Evolutionary conservation across 164 flowering plant species (phyloP).

Genomic region (Platanus orientalis): DNA sequence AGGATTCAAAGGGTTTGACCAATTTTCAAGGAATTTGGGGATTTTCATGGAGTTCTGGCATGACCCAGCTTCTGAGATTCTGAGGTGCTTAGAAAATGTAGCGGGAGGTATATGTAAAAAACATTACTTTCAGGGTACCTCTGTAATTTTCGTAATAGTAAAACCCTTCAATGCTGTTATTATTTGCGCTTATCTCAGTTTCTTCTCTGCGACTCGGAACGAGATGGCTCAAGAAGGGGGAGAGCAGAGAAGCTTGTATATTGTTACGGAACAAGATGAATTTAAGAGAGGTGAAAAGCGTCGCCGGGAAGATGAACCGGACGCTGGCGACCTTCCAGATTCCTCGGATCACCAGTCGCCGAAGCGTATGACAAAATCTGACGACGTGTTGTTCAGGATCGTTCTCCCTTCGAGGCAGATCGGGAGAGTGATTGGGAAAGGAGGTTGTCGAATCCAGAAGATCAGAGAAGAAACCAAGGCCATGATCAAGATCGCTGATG

Average conservation of each 20-base stretch:
- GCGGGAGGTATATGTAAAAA: too few species aligned
- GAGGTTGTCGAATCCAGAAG: slow-evolving; percentile 64
- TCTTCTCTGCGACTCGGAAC: too few species aligned
- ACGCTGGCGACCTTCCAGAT: slow-evolving; percentile 6
- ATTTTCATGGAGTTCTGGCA: too few species aligned
- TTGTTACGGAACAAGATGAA: slow-evolving; percentile 4
- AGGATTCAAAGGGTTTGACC: slow-evolving; percentile 1
- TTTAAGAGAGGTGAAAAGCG: slow-evolving; percentile 32
- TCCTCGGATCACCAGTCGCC: slow-evolving; percentile 21
- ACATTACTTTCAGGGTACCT: too few species aligned
- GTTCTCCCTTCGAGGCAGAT: slow-evolving; percentile 78
- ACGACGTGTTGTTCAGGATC: slow-evolving; percentile 64
- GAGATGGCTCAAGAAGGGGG: not conserved
- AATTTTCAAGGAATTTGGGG: too few species aligned
- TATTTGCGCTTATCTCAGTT: too few species aligned
- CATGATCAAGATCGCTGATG: slow-evolving; percentile 78
- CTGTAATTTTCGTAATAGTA: too few species aligned
- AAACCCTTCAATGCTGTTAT: too few species aligned
- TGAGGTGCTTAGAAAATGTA: too few species aligned
- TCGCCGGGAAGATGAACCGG: slow-evolving; percentile 29
- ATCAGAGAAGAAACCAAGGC: slow-evolving; percentile 77
- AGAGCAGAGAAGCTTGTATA: slow-evolving; percentile 11
- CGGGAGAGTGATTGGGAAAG: slow-evolving; percentile 80
- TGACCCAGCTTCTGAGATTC: too few species aligned
- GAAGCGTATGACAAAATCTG: slow-evolving; percentile 39